Percentiles rank a stretch among this genome's conserved stretches.
Evolutionary conservation across 805 yeast genomes (phyloP).

Genomic region (Yarrowia deformans): DNA sequence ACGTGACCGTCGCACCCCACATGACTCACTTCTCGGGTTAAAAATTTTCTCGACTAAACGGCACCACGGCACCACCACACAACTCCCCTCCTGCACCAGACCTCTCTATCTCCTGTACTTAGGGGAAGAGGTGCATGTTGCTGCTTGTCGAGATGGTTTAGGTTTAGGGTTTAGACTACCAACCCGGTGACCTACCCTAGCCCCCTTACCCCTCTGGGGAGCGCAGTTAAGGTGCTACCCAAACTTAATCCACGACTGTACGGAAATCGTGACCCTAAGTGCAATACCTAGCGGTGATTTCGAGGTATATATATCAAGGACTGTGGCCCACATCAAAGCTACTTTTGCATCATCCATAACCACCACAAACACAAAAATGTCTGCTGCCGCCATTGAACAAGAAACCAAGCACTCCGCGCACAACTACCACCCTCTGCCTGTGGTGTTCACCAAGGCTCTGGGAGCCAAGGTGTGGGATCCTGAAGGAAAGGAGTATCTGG

Average conservation of each 20-base stretch:
- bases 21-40: too few species aligned
- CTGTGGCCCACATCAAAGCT: too few species aligned
- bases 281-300: constrained; percentile 37
- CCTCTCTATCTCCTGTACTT: constrained; percentile 40
- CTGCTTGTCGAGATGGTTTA: constrained; percentile 17
- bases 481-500: constrained; percentile 92
- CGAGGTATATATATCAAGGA: background rate
- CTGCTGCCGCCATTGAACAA: constrained; percentile 67
- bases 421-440: constrained; percentile 96
- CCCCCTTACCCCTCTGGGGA: background rate
- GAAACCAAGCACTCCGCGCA: constrained; percentile 91
- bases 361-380: constrained; percentile 45
- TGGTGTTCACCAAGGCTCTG: constrained; percentile 81
- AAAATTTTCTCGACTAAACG: constrained; percentile 24
- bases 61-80: background rate
- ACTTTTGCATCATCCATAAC: too few species aligned
- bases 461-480: constrained; percentile 99
- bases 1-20: too few species aligned
- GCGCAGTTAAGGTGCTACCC: constrained; percentile 14
- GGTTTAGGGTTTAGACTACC: constrained; percentile 2
- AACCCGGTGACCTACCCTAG: background rate
- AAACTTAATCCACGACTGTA: constrained; percentile 12
- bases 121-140: constrained; percentile 37
- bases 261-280: constrained; percentile 35
- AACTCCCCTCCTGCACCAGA: constrained; percentile 8